A percentile compares a stretch with the other conserved stretches of the same genome.
phyloP scores from a whole-genome alignment of 2,329 filamentous ascomycete species.

The Mariannaea elegans region DNA sequence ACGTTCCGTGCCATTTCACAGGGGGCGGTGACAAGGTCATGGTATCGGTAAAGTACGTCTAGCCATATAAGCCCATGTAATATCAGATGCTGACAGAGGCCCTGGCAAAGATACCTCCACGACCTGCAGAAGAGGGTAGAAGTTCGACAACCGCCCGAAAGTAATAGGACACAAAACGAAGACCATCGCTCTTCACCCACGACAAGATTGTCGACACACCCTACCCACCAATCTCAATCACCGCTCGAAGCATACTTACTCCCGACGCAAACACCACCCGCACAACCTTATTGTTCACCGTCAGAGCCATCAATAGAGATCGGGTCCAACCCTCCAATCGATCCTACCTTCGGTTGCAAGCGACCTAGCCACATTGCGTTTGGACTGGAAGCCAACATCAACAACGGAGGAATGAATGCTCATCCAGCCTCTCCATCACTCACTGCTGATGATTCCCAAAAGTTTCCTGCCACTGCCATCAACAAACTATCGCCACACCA shows the following conservation, averaged over 20 bases:
- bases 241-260: conserved; percentile 15
- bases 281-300: conserved; percentile 23
- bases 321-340: background rate
- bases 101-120: conserved; percentile 33
- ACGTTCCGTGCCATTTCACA: conserved; percentile 43
- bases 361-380: conserved; percentile 27
- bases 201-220: conserved; percentile 11
- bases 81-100: conserved; percentile 15
- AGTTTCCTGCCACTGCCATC: conserved; percentile 9
- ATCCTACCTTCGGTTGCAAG: conserved; percentile 19
- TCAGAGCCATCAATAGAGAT: conserved; percentile 16
- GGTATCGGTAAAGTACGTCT: conserved; percentile 44
- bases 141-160: conserved; percentile 19
- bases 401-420: conserved; percentile 11
- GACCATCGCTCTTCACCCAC: conserved; percentile 24
- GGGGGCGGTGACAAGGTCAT: conserved; percentile 42
- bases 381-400: background rate
- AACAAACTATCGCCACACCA: conserved; percentile 13
- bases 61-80: background rate
- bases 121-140: conserved; percentile 36
- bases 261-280: background rate
- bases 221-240: conserved; percentile 25
- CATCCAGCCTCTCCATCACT: conserved; percentile 31
- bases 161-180: background rate
- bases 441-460: conserved; percentile 18